Evolutionary conservation across 805 yeast species (phyloP), one percentile per base, ranked within the genome.

Genomic region (Sugiyamaella marilandica): DNA sequence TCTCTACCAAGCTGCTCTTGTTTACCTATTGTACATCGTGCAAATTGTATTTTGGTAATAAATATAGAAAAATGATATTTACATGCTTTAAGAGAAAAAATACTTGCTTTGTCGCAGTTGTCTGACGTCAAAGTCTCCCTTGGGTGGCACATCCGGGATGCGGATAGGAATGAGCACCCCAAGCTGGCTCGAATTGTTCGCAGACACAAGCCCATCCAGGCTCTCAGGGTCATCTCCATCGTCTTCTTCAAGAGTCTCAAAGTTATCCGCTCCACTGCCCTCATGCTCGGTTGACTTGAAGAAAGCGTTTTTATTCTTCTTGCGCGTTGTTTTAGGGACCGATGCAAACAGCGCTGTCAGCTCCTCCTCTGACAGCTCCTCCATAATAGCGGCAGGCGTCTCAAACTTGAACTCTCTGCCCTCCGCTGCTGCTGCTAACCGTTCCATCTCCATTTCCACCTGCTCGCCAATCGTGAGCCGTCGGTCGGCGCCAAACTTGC

Each of bases 81-180:
- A 49, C 33, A 32, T 24, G 31, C 21, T 58, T n/a, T 53, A 71
- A 4, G 75, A 71, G 65, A 92, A 92, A 77, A 92, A 92, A 69
- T 92, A 92, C 32, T 77, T 76, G 57, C 96, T 87, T 47, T 83
- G 79, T 63, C 78, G 77, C 41, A 91, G 84, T 53, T 78, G 79
- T 37, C 73, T 70, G 35, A 92, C 95, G 63, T 92, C 95, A 61
- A 92, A 87, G 14, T 82, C 83, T 48, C 97, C 99, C 67, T 80
- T 84, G 47, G 77, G 72, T 11, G 97, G 97, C 41, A 88, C 79
- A 0, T 74, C 76, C 0, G 96, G 95, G 57, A 89, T 73, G 43
- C 67, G 70, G 61, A 89, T 74, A 5, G 95, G 96, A 8, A 81
- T 83, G 52, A 87, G 70, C 2, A 85, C 74, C 51, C 74, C 76